Base-by-base conservation (phyloP, 176 grass and related monocot genomes). In the Typha latifolia region DNA sequence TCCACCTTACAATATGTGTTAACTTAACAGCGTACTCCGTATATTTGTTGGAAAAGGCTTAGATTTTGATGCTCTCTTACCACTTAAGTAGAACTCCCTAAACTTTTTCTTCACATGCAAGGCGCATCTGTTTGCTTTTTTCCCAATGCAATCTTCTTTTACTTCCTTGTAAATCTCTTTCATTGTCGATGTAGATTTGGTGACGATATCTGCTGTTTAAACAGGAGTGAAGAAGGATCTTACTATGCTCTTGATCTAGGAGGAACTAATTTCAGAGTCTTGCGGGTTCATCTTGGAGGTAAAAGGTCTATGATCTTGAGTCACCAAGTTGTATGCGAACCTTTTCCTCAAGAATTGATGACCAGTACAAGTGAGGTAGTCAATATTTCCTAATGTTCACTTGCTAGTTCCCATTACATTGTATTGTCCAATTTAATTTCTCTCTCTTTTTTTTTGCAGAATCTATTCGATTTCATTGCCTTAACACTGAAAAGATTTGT, bases 391-490 rank as follows among this genome's bases (percentile, higher is more conserved):
- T 12, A 51, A 14, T n/a, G 15, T 18, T 57, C 52, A 57, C n/a
- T 57, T 57, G 52, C 9, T 57, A 57, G 52, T 57, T 18, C 15
- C 15, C 52, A 20, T 57, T 57, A 57, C 14, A 21, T 52, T 67
- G 2, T 3, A 18, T 3, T 47, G 18, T 37, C 22, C 32, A 4
- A 7, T 22, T 15, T 47, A 14, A 12, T 52, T 12, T 19, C 1
- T 5, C 53, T 19, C 1, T 5, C 53, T 53, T 19, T 9, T 24
- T 13, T 71, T 61, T 1, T 53, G 14, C 76, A 88, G 85, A 84
- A 89, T 73, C 82, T 94, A 1, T 89, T 94, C 16, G 90, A 94
- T 85, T 94, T 89, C 53, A 82, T 94, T 77, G 90, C 84, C 74
- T 66, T 74, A 67, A 84, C 85, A 68, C 78, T 94, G 62, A 67